Percentiles rank a stretch among this genome's conserved stretches.
phyloP scores from a whole-genome alignment of 179 eudicot species.

The Kewa caespitosa region DNA sequence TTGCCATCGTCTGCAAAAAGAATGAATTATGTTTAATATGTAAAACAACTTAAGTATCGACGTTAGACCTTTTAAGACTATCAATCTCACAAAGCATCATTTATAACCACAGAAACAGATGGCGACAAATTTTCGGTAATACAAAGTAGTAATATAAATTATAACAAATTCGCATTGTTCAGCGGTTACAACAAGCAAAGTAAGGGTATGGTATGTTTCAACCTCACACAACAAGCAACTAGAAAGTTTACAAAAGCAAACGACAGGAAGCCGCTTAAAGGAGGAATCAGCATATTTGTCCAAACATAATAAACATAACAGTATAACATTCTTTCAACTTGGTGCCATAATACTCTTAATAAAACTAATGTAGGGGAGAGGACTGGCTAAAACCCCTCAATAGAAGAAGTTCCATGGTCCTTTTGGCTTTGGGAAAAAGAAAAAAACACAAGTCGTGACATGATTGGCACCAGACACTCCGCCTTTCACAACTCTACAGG shows the following conservation, averaged over 20 bases:
- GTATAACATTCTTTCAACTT: not conserved
- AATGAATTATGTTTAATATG: constrained; percentile 17
- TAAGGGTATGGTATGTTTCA: not conserved
- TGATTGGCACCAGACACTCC: not conserved
- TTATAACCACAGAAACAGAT: not conserved
- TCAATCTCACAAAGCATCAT: not conserved
- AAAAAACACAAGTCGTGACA: not conserved
- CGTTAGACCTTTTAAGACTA: not conserved
- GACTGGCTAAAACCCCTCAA: no score
- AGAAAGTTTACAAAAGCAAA: not conserved
- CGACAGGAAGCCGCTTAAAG: no score
- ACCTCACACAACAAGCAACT: not conserved
- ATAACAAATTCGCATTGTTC: not conserved
- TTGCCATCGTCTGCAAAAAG: constrained; percentile 65
- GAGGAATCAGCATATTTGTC: no score
- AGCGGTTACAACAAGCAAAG: not conserved
- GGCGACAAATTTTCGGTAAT: not conserved
- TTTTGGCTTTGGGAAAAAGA: no score
- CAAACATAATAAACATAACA: no score
- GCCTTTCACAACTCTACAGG: not conserved
- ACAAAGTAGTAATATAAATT: not conserved
- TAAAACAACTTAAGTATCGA: not conserved
- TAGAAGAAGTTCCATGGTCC: no score
- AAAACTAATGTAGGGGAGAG: not conserved
- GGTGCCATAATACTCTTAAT: not conserved